Evolutionary conservation across 257 asterid species (phyloP), one percentile per base, ranked within the genome.

Genomic region (Solanum gandarillasii): DNA sequence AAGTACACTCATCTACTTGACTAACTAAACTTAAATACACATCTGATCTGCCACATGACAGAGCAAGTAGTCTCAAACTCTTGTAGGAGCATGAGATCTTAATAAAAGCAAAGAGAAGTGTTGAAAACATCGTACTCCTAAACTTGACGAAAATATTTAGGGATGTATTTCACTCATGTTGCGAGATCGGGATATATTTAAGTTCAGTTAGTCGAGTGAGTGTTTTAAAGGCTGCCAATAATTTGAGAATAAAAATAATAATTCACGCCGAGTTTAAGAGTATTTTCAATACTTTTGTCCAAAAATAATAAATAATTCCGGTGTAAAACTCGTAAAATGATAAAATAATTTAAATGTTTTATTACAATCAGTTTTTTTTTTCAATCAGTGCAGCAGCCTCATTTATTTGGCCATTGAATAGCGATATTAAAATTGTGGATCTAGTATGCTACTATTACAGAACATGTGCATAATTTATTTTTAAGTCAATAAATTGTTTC

Each of bases 1-100:
- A 52, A 52, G 6, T 0, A 18, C 4, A 18, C 0, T 0, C 0
- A 6, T 52, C 0, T 6, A 2, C 1, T 52, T 52, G 62, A 52
- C 0, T 52, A 52, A 52, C 4, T 52, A 18, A 52, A 52, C 10
- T 52, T 18, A 18, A 0, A 52, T 6, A 52, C 4, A 52, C 9
- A 0, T 14, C 7, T 5, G 21, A 48, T 48, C 7, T 48, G 7
- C 0, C 62, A 52, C 1, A 52, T 52, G 62, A 52, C 23, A 52
- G 16, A 52, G 0, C 62, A 52, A 52, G 4, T 16, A 3, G 9
- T 52, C 60, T 48, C 60, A 52, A 52, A 52, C 60, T 52, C 8
- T 52, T 52, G 4, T 16, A 52, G 9, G 9, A 16, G 60, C 60
- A 52, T 5, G 23, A 1, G 9, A 6, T 52, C 23, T 52, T 52